Evolutionary conservation across 164 flowering plant species (phyloP).

Genomic region (Dillenia turbinata): DNA sequence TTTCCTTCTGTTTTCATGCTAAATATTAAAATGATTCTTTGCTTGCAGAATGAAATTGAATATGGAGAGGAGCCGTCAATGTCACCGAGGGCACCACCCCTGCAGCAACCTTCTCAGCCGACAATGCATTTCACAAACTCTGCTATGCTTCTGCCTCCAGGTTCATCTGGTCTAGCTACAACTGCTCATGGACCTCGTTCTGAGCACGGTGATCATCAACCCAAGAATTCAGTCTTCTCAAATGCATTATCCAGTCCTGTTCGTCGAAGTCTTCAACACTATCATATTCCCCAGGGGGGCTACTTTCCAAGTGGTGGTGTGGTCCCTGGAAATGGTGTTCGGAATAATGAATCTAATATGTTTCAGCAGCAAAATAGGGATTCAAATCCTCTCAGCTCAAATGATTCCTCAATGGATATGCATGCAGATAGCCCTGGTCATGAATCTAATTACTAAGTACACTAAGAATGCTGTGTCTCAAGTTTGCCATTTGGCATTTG

Average conservation of each 20-base stretch:
- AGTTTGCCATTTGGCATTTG: constrained; percentile 8
- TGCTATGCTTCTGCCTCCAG: constrained; percentile 39
- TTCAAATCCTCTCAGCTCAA: constrained; percentile 36
- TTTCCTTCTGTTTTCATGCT: too few relatives aligned
- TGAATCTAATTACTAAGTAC: constrained; percentile 31
- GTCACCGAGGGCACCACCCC: constrained; percentile 48
- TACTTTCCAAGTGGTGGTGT: constrained; percentile 25
- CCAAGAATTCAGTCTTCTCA: constrained; percentile 61
- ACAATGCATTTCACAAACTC: constrained; percentile 21
- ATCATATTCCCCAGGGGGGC: constrained; percentile 46
- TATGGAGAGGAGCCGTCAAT: constrained; percentile 60
- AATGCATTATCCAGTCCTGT: constrained; percentile 75
- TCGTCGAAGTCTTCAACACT: constrained; percentile 60
- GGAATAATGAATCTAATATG: constrained; percentile 31
- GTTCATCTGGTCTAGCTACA: constrained; percentile 30
- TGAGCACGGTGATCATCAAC: constrained; percentile 42
- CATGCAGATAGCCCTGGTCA: constrained; percentile 54
- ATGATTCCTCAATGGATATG: constrained; percentile 82
- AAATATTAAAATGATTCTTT: neutral
- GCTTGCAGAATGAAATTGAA: constrained; percentile 70
- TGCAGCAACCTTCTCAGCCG: constrained; percentile 39
- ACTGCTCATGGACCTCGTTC: constrained; percentile 40
- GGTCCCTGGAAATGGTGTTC: constrained; percentile 25
- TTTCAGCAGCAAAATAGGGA: constrained; percentile 42
- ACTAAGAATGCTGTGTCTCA: constrained; percentile 14